These are phyloP conservation scores for Plasmodium chabaudi DNA, from an alignment of 169 alveolate species.

Conservation along the genomic window DNA sequence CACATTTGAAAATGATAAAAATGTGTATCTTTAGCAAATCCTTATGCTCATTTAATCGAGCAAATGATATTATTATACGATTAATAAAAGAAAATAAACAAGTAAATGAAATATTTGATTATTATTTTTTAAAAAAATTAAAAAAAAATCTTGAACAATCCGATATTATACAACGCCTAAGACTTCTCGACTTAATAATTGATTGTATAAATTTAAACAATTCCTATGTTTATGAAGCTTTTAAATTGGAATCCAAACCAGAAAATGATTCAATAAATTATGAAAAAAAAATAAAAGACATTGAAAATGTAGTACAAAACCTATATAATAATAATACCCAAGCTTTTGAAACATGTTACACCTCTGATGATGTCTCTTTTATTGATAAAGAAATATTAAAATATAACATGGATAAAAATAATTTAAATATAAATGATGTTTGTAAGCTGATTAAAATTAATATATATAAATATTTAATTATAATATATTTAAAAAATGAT, in stretches of 20 bases:
- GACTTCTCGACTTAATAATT: constrained; percentile 41
- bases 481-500: constrained; percentile 61
- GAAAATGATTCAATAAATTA: not conserved
- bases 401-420: constrained; percentile 38
- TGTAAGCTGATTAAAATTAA: constrained; percentile 43
- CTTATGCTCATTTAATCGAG: constrained; percentile 61
- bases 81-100: constrained; percentile 44
- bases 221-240: constrained; percentile 22
- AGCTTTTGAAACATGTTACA: not conserved
- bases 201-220: constrained; percentile 35
- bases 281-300: not conserved
- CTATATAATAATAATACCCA: not conserved
- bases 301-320: not conserved
- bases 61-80: constrained; percentile 31
- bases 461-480: constrained; percentile 57
- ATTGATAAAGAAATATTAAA: not conserved
- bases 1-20: constrained; percentile 71
- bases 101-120: constrained; percentile 57
- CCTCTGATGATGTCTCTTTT: constrained; percentile 26
- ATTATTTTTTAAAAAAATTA: constrained; percentile 41
- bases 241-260: not conserved
- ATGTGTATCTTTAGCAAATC: constrained; percentile 70
- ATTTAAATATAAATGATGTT: constrained; percentile 16
- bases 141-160: constrained; percentile 29
- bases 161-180: constrained; percentile 57